phyloP scores from a whole-genome alignment of 768 basidiomycete genomes.

The Termitomyces sp. region DNA sequence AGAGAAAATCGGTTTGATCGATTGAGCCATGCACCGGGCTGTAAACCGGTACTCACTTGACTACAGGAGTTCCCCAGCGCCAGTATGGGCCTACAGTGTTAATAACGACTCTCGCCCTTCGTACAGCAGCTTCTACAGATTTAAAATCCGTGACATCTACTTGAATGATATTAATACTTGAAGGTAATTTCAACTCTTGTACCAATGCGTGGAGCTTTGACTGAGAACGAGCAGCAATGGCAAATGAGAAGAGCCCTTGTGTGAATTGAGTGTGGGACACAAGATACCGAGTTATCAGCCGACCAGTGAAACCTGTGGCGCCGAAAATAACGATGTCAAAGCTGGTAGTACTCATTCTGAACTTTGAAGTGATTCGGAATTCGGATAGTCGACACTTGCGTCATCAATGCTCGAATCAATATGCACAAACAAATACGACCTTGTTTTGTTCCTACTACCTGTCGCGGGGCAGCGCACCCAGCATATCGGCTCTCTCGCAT shows the following conservation, averaged over 20 bases:
- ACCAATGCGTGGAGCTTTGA: constrained; percentile 52
- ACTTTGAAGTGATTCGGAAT: constrained; percentile 14
- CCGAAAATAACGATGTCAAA: constrained; percentile 64
- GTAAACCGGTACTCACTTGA: constrained; percentile 36
- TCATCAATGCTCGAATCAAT: constrained; percentile 3
- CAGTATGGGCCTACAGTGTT: constrained; percentile 76
- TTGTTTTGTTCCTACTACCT: neutral
- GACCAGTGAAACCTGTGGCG: constrained; percentile 74
- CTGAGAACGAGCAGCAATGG: constrained; percentile 63
- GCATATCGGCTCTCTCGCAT: neutral
- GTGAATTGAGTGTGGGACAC: constrained; percentile 46
- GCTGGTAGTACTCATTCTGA: constrained; percentile 21
- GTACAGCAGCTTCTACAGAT: constrained; percentile 54
- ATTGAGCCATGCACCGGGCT: neutral
- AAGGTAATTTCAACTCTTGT: constrained; percentile 37
- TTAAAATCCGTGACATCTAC: constrained; percentile 54
- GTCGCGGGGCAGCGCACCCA: neutral
- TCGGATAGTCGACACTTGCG: neutral
- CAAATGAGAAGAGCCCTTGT: constrained; percentile 53
- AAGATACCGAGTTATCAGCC: constrained; percentile 65
- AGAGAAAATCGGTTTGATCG: neutral
- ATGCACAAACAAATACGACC: constrained; percentile 7
- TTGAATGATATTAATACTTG: constrained; percentile 38
- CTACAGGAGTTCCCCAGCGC: constrained; percentile 67
- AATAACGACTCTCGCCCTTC: constrained; percentile 59